Evolutionary conservation across 805 yeast genomes (phyloP).

Genomic region (Kodamaea hsintzibuensis): DNA sequence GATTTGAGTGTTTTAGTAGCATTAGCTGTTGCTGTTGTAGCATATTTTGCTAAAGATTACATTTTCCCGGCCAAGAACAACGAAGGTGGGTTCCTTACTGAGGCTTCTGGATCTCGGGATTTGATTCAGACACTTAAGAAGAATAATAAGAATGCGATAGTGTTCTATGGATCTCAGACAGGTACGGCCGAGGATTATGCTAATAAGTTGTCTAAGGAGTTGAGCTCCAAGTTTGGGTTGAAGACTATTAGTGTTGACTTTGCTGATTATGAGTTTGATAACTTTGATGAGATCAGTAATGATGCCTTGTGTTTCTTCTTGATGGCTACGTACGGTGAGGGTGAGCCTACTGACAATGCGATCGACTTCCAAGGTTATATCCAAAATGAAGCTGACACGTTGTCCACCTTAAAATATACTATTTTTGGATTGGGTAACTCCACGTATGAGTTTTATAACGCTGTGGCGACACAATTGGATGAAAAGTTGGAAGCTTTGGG

Average conservation of each 20-base stretch:
- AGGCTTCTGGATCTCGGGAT: slow-evolving; percentile 50
- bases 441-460: slow-evolving; percentile 90
- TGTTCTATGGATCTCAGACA: slow-evolving; percentile 93
- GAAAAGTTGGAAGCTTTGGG: slow-evolving; percentile 60
- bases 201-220: slow-evolving; percentile 84
- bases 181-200: slow-evolving; percentile 99
- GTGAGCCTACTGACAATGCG: slow-evolving; percentile 98
- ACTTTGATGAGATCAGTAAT: slow-evolving; percentile 61
- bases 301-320: slow-evolving; percentile 63
- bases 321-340: slow-evolving; percentile 96
- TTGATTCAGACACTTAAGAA: slow-evolving; percentile 55
- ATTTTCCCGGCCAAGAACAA: slow-evolving; percentile 34
- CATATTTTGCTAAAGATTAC: slow-evolving; percentile 66
- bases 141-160: slow-evolving; percentile 72
- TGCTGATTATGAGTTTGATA: slow-evolving; percentile 84
- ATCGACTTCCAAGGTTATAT: slow-evolving; percentile 71
- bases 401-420: slow-evolving; percentile 63
- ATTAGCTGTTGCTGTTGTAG: slow-evolving; percentile 61
- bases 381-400: slow-evolving; percentile 51
- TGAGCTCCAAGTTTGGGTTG: slow-evolving; percentile 76
- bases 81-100: slow-evolving; percentile 26
- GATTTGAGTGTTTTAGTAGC: slow-evolving; percentile 70
- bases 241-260: slow-evolving; percentile 84
- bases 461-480: slow-evolving; percentile 66
- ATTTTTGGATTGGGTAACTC: slow-evolving; percentile 93